These are phyloP conservation scores for Fomitiporia mediterranea DNA, from an alignment of 1,284 basidiomycete species.

Conservation along the genomic window DNA sequence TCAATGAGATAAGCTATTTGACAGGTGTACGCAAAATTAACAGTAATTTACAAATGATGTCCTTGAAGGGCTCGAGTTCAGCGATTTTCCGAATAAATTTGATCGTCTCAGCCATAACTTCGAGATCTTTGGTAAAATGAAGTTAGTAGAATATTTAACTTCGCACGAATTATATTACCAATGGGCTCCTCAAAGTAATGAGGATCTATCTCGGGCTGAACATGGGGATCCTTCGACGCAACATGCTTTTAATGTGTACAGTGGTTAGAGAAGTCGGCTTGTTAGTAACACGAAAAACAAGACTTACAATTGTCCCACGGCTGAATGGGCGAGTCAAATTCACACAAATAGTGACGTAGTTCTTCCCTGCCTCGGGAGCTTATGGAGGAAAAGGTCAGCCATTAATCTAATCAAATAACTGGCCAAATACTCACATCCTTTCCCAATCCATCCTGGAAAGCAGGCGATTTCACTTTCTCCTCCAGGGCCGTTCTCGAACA, in stretches of 20 bases:
- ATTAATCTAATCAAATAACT: not conserved
- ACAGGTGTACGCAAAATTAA: not conserved
- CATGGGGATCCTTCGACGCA: constrained; percentile 30
- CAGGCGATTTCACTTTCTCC: constrained; percentile 23
- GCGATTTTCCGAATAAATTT: constrained; percentile 17
- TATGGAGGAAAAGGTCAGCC: constrained; percentile 4
- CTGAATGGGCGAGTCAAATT: constrained; percentile 22
- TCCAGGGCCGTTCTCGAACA: constrained; percentile 22
- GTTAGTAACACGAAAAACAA: not conserved
- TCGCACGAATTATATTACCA: constrained; percentile 7
- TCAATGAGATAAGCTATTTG: no score
- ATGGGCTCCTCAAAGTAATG: constrained; percentile 28
- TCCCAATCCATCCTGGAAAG: constrained; percentile 13
- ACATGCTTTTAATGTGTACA: no score
- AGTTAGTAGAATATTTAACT: not conserved
- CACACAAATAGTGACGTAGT: constrained; percentile 18
- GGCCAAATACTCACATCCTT: constrained; percentile 1
- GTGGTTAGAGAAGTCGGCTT: no score
- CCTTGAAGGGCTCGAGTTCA: constrained; percentile 18
- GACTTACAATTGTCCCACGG: constrained; percentile 30
- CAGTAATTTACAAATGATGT: constrained; percentile 1
- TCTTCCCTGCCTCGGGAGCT: constrained; percentile 20
- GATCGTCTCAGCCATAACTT: constrained; percentile 12
- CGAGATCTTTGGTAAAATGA: constrained; percentile 3
- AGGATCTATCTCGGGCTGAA: constrained; percentile 33